Base-by-base conservation (phyloP, 192 early-diverging fungal genomes). In the Haplosporangium gracile region DNA sequence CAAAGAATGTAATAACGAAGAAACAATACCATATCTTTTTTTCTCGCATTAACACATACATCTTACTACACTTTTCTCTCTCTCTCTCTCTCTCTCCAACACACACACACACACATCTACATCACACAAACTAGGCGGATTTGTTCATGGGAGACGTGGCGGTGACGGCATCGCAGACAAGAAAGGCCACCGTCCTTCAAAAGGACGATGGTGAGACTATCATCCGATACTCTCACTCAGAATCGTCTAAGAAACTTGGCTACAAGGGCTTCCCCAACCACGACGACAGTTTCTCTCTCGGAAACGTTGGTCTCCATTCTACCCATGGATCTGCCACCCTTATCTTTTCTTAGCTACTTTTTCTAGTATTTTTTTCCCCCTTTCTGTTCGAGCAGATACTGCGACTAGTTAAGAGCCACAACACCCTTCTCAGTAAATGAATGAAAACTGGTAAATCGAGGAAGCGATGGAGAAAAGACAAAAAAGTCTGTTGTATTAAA, bases 381-480 rank as follows among this genome's bases (percentile, higher is more conserved):
- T 26, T 60, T 26, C 1, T 26, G 9, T 60, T 26, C 10, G 55
- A 60, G 68, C 43, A 79, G 38, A 39, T 36, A 18, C 70, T 45
- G 43, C 13, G 13, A 45, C 43, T 13, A 15, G 15, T 45, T 13
- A 45, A 36, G 36, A 36, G 36, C 36, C 36, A 36, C 36, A 36
- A 36, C 36, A 36, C 36, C 36, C 2, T 36, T 36, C 1, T 2
- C 43, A 45, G 43, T 13, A 45, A 9, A 45, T 13, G 43, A 45
- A 15, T 45, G 43, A 45, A 76, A 42, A 45, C 77, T 72, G 70
- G n/a, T 55, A 42, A 55, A 68, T 79, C 78, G 36, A 72, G 53
- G 47, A 26, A 73, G n/a, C 11, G 13, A 13, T 45, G 43, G 15
- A 13, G 13, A 45, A 45, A 45, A 45, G 2, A 15, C 9, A 13